phyloP scores from a whole-genome alignment of 768 basidiomycete species.

The Lactarius psammicola region DNA sequence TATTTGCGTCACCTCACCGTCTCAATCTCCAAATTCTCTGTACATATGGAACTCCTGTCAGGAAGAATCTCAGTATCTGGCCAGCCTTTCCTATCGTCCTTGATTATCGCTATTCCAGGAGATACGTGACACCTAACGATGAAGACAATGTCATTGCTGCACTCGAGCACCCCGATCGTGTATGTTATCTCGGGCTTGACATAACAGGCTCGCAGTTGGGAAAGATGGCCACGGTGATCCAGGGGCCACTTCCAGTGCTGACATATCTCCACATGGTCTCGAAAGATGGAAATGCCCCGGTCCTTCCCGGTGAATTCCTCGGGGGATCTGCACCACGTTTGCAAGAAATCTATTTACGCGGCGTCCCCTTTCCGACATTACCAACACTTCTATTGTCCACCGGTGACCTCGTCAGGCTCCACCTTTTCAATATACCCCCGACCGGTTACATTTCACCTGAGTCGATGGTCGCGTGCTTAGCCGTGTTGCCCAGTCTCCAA shows the following conservation, averaged over 20 bases:
- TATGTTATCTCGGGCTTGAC: neutral
- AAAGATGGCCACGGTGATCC: neutral
- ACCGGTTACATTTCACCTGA: too few relatives aligned
- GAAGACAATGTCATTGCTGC: neutral
- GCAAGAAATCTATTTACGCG: neutral
- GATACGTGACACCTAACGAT: rapidly evolving
- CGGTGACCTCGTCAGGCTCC: too few relatives aligned
- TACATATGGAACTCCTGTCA: too few relatives aligned
- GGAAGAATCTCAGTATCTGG: too few relatives aligned
- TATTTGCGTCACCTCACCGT: too few relatives aligned
- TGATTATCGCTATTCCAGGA: neutral
- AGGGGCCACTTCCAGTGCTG: neutral
- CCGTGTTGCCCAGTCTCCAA: neutral
- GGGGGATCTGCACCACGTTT: neutral
- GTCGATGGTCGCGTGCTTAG: too few relatives aligned
- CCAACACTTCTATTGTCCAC: too few relatives aligned
- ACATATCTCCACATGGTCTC: neutral
- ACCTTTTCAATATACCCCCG: too few relatives aligned
- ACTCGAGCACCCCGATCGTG: neutral
- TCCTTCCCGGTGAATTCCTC: neutral
- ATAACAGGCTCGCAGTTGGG: neutral
- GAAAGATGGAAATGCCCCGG: neutral
- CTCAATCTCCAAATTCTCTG: too few relatives aligned
- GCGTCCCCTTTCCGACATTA: too few relatives aligned
- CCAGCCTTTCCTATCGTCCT: neutral